Evolutionary conservation across 2,329 filamentous ascomycete genomes (phyloP), one percentile per base, ranked within the genome.

Genomic region (Phyllosticta ampelicida): DNA sequence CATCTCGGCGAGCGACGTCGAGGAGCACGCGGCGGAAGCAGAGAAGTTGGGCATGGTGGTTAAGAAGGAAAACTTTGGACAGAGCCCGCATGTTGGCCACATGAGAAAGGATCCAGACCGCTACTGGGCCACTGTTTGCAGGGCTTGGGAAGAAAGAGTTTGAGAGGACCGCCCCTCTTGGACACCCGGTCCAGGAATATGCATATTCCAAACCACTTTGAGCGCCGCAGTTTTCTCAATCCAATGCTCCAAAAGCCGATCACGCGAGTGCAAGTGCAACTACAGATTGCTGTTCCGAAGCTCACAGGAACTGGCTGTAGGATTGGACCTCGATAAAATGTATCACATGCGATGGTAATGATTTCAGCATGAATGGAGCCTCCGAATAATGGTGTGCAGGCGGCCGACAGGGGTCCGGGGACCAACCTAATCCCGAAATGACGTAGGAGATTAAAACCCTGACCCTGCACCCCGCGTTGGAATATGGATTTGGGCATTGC

Each of bases 1-100:
- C 60, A 82, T 86, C 10, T 66, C 71, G 3, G 80, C 75, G 66
- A 65, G 78, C 60, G 81, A 85, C 61, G 77, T 85, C 0, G 79
- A 83, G 62, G 71, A 71, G 13, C 79, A 85, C 63, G 79, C 76
- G 0, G 51, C 8, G 1, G 75, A 76, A 2, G 68, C 75, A 36
- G 77, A 80, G 1, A 64, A 66, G 11, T 72, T 73, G 56, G 83
- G 83, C 0, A 84, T 79, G 62, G 65, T 66, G 20, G 76, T 79
- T 1, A 71, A 75, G 1, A 70, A 74, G 19, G 78, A 81, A 59
- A 64, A 78, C 28, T 86, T 86, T 61, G 75, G 81, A 54, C 79
- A 77, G 3, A 83, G 79, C 54, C 71, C 76, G 1, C 84, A 87
- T 67, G 83, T 84, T 18, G 81, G 80, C 1, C 82, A 86, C 65